Evolutionary conservation across 2,329 filamentous ascomycete genomes (phyloP).

Genomic region (Stemphylium beticola): DNA sequence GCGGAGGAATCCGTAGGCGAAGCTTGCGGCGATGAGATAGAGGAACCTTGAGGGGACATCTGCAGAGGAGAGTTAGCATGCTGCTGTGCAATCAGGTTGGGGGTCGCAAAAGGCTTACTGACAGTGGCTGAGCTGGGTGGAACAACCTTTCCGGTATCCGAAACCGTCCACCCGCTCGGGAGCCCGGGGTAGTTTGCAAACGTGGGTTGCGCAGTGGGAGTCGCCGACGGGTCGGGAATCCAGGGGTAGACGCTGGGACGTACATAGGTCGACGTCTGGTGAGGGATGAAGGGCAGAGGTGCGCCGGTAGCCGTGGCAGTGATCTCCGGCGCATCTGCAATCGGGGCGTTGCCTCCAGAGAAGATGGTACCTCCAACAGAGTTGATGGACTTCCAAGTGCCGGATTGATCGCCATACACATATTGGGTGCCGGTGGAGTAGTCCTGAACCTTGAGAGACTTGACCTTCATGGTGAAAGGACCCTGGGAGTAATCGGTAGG

Average conservation of each 20-base stretch:
- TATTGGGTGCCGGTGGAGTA: slow-evolving; percentile 93
- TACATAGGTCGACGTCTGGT: slow-evolving; percentile 62
- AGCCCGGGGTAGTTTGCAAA: slow-evolving; percentile 63
- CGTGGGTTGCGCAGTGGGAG: slow-evolving; percentile 55
- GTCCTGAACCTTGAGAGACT: slow-evolving; percentile 78
- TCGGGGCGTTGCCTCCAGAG: slow-evolving; percentile 60
- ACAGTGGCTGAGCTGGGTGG: slow-evolving; percentile 72
- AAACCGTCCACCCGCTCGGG: slow-evolving; percentile 82
- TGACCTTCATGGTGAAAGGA: slow-evolving; percentile 85
- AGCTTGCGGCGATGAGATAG: slow-evolving; percentile 58
- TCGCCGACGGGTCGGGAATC: slow-evolving; percentile 63
- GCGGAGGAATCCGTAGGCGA: slow-evolving; percentile 38
- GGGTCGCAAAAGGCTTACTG: slow-evolving; percentile 59
- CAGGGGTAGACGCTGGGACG: slow-evolving; percentile 61
- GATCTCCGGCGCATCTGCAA: slow-evolving; percentile 65
- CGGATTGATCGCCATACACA: slow-evolving; percentile 77
- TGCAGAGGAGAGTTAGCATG: slow-evolving; percentile 39
- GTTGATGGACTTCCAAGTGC: slow-evolving; percentile 80
- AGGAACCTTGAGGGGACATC: slow-evolving; percentile 60
- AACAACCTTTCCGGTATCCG: slow-evolving; percentile 77
- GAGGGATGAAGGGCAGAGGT: slow-evolving; percentile 70
- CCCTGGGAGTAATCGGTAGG: slow-evolving; percentile 81
- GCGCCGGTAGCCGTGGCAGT: slow-evolving; percentile 67
- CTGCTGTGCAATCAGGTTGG: not conserved
- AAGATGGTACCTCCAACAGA: slow-evolving; percentile 81